A percentile compares a stretch with the other conserved stretches of the same genome.
These are phyloP conservation scores for Tremellales sp. DNA, from an alignment of 1,284 basidiomycete genomes.

Conservation along the genomic window DNA sequence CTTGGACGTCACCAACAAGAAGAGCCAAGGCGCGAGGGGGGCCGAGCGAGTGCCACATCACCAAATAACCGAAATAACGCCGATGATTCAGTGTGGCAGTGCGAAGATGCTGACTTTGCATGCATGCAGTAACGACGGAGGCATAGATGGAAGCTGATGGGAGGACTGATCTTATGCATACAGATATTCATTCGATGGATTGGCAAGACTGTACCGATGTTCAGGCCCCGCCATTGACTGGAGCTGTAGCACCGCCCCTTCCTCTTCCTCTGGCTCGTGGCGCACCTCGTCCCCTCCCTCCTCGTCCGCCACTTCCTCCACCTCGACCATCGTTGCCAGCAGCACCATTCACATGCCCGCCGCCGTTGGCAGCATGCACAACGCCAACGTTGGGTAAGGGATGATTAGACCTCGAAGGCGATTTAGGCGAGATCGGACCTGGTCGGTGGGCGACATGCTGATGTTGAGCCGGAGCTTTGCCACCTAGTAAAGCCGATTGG, in stretches of 20 bases:
- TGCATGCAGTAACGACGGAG: too few relatives aligned
- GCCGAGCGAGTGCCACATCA: too few relatives aligned
- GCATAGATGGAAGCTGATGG: too few relatives aligned
- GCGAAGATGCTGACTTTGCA: too few relatives aligned
- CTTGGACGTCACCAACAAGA: too few relatives aligned
- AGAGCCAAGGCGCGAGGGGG: too few relatives aligned
- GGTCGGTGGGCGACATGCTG: conserved; percentile 16
- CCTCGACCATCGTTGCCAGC: neutral
- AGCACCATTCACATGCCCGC: conserved; percentile 5
- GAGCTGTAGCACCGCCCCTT: conserved; percentile 10
- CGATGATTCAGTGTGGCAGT: too few relatives aligned
- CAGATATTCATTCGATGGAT: too few relatives aligned
- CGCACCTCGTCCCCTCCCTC: conserved; percentile 11
- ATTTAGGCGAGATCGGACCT: conserved; percentile 2
- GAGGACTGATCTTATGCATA: too few relatives aligned
- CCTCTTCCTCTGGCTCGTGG: too few relatives aligned
- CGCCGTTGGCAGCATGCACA: conserved; percentile 3
- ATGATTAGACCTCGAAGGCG: neutral
- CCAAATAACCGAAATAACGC: too few relatives aligned
- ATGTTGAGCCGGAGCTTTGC: conserved; percentile 6
- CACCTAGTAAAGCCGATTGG: conserved; percentile 25
- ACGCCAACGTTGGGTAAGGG: neutral
- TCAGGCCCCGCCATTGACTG: neutral
- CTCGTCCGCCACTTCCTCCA: conserved; percentile 12
- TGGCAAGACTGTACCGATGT: too few relatives aligned